Base-by-base conservation (phyloP, 805 yeast species). In the Lipomyces spencermartinsiae region DNA sequence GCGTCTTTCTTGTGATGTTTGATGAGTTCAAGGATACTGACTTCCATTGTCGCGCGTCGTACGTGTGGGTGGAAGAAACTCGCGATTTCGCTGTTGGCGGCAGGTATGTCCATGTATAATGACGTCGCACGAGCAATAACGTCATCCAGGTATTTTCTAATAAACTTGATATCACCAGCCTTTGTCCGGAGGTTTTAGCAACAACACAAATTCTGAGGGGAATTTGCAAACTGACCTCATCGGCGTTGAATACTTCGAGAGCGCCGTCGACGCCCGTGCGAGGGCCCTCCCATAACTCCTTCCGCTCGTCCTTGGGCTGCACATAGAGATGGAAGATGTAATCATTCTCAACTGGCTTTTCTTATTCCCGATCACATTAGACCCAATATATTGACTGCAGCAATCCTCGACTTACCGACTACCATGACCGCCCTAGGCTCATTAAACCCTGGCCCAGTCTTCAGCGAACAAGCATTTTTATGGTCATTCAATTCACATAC, bases 261-360 rank as follows among this genome's bases (percentile, higher is more conserved):
- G 89, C 97, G 16, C 96, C 97, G 59, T 88, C 86, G 2, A 88
- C 83, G 0, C 99, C 99, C 19, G 96, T 89, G 73, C 97, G 85
- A 57, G 86, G 89, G 12, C 99, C 99, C 74, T 94, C 98, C 99
- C 99, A 95, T 71, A 89, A 86, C 79, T 95, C 99, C 29, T 85
- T 86, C 60, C 82, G 83, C 5, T 87, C 84, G 76, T 93, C 90
- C 76, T 90, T 89, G 16, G 92, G 93, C 2, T 93, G 97, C 2
- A 94, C 97, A 61, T 93, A 80, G 89, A 95, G 85, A 91, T 94
- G 71, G 91, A 85, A 8, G 46, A 86, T 82, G 61, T 66, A 65
- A 31, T 73, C 72, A 14, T 63, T 63, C 19, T 64, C 64, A 5
- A 46, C 85, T 33, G 84, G 85, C n/a, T 84, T 80, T 66, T 83